phyloP scores from a whole-genome alignment of 2,329 filamentous ascomycete species.

The Blastomyces emzantsi region DNA sequence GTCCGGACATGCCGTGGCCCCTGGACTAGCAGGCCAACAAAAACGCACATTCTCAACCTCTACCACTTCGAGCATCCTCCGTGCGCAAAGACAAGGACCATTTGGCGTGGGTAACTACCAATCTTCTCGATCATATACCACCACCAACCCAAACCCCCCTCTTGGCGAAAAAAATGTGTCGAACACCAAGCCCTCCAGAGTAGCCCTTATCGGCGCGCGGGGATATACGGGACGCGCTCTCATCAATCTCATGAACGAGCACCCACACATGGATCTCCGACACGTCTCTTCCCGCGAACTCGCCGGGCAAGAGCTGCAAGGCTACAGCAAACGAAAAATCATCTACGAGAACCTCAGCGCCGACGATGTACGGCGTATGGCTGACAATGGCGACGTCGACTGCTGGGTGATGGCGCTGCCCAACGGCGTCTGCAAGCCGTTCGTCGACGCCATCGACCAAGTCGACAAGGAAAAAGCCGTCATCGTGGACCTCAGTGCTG shows the following conservation, averaged over 20 bases:
- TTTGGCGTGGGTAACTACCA: conserved; percentile 22
- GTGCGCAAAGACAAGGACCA: conserved; percentile 23
- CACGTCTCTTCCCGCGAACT: conserved; percentile 93
- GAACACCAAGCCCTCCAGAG: conserved; percentile 65
- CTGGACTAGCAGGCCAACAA: conserved; percentile 47
- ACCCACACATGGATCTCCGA: conserved; percentile 80
- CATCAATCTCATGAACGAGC: conserved; percentile 74
- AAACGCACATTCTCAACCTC: conserved; percentile 59
- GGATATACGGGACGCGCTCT: conserved; percentile 92
- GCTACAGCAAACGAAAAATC: conserved; percentile 84
- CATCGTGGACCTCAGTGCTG: conserved; percentile 90
- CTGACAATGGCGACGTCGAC: conserved; percentile 75
- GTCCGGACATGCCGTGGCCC: conserved; percentile 44
- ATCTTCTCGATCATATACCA: conserved; percentile 33
- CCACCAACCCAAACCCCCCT: conserved; percentile 64
- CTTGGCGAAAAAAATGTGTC: conserved; percentile 81
- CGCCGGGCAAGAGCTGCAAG: conserved; percentile 73
- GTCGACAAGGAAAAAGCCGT: conserved; percentile 60
- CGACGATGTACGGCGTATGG: conserved; percentile 79
- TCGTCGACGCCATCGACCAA: conserved; percentile 76
- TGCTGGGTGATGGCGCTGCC: conserved; percentile 98
- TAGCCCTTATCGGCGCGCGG: conserved; percentile 82
- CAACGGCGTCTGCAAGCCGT: conserved; percentile 91
- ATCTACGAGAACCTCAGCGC: conserved; percentile 83
- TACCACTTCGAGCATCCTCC: conserved; percentile 30